Conservation (phyloP, 1,284 basidiomycete species). For the Puccinia brachypodii region DNA sequence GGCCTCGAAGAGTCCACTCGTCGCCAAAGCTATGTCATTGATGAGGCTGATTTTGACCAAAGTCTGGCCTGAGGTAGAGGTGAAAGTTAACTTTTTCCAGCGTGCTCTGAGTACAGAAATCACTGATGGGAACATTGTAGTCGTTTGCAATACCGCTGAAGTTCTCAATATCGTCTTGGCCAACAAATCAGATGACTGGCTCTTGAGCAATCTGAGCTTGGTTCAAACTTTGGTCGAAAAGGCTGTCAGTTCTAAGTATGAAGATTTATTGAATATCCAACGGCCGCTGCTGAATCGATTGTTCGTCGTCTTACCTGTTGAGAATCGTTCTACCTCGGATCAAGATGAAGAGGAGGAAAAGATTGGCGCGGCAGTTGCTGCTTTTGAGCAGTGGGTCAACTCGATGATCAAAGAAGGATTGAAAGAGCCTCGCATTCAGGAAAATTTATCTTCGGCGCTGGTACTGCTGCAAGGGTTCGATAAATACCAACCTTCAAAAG, state of each 20-base stretch:
- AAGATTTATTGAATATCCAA: slow-evolving; percentile 57
- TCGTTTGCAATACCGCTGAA: slow-evolving; percentile 80
- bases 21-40: slow-evolving; percentile 75
- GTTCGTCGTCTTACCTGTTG: slow-evolving; percentile 71
- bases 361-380: slow-evolving; percentile 66
- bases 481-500: slow-evolving; percentile 76
- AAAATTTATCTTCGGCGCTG: slow-evolving; percentile 74
- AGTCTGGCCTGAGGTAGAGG: slow-evolving; percentile 89
- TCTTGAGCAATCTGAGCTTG: slow-evolving; percentile 70
- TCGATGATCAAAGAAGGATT: slow-evolving; percentile 76
- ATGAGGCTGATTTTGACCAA: slow-evolving; percentile 77
- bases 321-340: slow-evolving; percentile 50
- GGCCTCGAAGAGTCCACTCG: slow-evolving; percentile 66
- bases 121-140: slow-evolving; percentile 67
- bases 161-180: slow-evolving; percentile 82
- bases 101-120: slow-evolving; percentile 72
- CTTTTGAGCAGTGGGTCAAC: slow-evolving; percentile 77
- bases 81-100: slow-evolving; percentile 86
- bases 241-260: slow-evolving; percentile 64
- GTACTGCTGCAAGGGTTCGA: slow-evolving; percentile 86
- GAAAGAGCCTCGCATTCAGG: slow-evolving; percentile 62
- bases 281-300: slow-evolving; percentile 83
- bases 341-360: slow-evolving; percentile 66
- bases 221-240: slow-evolving; percentile 87
- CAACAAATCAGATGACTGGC: slow-evolving; percentile 84